A percentile compares a stretch with the other conserved stretches of the same genome.
Evolutionary conservation across 768 basidiomycete species (phyloP).

Genomic region (Tricholoma flavovirens): DNA sequence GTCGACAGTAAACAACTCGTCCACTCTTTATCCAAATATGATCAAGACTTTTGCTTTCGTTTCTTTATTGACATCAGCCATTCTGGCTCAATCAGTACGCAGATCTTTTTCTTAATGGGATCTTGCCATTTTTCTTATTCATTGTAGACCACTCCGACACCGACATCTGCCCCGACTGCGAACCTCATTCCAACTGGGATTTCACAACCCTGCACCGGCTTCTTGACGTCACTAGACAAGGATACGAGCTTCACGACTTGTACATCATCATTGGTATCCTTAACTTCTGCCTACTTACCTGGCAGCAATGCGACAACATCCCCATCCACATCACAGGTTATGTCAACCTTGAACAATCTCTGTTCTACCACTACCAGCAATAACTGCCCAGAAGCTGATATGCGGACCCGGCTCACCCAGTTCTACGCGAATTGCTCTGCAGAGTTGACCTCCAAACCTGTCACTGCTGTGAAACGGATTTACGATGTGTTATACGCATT

Average conservation of each 20-base stretch:
- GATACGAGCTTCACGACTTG: conserved; percentile 56
- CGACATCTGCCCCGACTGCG: background rate
- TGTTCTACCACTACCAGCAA: conserved; percentile 43
- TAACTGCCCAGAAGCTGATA: conserved; percentile 49
- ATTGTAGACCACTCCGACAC: conserved; percentile 4
- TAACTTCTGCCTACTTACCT: conserved; percentile 51
- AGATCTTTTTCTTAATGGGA: background rate
- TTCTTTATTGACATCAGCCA: conserved; percentile 45
- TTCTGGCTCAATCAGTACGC: conserved; percentile 45
- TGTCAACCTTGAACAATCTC: conserved; percentile 44
- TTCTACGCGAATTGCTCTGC: conserved; percentile 68
- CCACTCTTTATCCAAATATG: conserved; percentile 43
- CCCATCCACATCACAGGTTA: conserved; percentile 39
- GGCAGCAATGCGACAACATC: conserved; percentile 35
- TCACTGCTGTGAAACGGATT: conserved; percentile 44
- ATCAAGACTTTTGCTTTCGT: conserved; percentile 50
- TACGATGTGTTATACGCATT: conserved; percentile 84
- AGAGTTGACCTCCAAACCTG: conserved; percentile 58
- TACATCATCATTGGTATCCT: conserved; percentile 53
- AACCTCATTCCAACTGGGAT: conserved; percentile 59
- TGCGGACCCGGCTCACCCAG: conserved; percentile 56
- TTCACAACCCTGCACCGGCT: conserved; percentile 46
- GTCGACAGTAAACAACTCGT: conserved; percentile 38
- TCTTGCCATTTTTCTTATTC: conserved; percentile 9
- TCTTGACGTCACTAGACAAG: conserved; percentile 57